Evolutionary conservation across 257 asterid genomes (phyloP), one percentile per base, ranked within the genome.

Genomic region (Solanum medicagineum): DNA sequence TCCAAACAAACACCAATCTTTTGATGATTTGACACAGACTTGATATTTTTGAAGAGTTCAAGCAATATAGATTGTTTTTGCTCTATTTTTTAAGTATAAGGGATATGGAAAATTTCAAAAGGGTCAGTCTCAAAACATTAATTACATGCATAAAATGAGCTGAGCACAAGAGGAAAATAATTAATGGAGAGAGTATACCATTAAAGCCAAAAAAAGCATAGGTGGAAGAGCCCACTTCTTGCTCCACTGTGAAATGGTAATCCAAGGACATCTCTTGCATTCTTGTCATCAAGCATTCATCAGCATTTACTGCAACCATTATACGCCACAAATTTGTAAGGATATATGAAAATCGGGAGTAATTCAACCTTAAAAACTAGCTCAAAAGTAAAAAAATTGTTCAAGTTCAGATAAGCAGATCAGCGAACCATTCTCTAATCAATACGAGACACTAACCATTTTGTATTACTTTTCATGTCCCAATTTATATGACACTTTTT

Each of bases 221-320:
- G 80, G 91, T 85, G 71, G 94, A 87, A 24, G 96, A 92, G 24
- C 97, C 93, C 22, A 92, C 97, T 91, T 91, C 93, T 89, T 93
- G 91, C 89, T 93, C 97, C 79, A 93, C 89, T 20, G 87, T 90
- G 82, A 93, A 93, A 88, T 90, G 93, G 80, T 89, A 92, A 85
- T 93, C 93, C 81, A 90, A 81, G 11, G 96, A 91, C 86, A 93
- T 92, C 71, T 92, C 94, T 85, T 93, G 97, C 94, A 92, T 90
- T 84, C 97, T 90, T 45, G 97, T 93, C 92, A 91, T 89, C 91
- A 93, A 90, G 81, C 96, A 92, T 85, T 92, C 96, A 69, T 91
- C 90, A 22, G 94, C 91, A 91, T 93, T 93, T 77, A 90, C 96
- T 92, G 93, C 88, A 87, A 84, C 45, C 13, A 65, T 53, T 29